Evolutionary conservation across 495 filamentous ascomycete genomes (phyloP).

Genomic region (Geopyxis carbonaria): DNA sequence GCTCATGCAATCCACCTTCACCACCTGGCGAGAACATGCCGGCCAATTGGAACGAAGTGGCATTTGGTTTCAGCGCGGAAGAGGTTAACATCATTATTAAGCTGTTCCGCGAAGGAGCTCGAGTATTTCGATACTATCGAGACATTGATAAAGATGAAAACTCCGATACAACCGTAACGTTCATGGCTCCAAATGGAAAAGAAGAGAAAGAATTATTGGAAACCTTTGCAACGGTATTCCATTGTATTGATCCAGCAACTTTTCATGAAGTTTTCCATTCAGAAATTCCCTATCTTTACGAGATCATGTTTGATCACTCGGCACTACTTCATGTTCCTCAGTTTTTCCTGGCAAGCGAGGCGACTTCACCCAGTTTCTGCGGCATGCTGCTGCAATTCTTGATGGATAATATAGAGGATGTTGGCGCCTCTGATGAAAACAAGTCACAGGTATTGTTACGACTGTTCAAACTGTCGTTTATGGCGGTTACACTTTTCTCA

Average conservation of each 20-base stretch:
- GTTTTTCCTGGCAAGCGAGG: constrained; percentile 94
- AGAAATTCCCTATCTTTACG: constrained; percentile 88
- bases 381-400: constrained; percentile 95
- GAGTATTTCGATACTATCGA: constrained; percentile 91
- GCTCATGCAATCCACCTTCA: constrained; percentile 71
- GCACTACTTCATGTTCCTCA: constrained; percentile 88
- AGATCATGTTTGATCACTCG: constrained; percentile 95
- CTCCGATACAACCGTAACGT: constrained; percentile 75
- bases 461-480: constrained; percentile 97
- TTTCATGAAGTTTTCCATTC: constrained; percentile 98
- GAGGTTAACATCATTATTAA: constrained; percentile 94
- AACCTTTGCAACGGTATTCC: constrained; percentile 94
- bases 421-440: constrained; percentile 76
- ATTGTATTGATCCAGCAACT: constrained; percentile 93
- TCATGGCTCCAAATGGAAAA: constrained; percentile 76
- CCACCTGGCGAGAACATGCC: constrained; percentile 55
- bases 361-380: constrained; percentile 90
- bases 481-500: constrained; percentile 95
- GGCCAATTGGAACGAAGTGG: constrained; percentile 84
- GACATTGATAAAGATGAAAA: constrained; percentile 58
- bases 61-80: constrained; percentile 91
- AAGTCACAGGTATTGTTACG: constrained; percentile 82
- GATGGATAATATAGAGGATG: constrained; percentile 88
- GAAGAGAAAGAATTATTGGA: constrained; percentile 97
- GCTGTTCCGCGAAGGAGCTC: constrained; percentile 86